Percentiles rank a stretch among this genome's conserved stretches.
Conservation (phyloP, 495 filamentous ascomycete genomes). For the Penicillium antarcticum region DNA sequence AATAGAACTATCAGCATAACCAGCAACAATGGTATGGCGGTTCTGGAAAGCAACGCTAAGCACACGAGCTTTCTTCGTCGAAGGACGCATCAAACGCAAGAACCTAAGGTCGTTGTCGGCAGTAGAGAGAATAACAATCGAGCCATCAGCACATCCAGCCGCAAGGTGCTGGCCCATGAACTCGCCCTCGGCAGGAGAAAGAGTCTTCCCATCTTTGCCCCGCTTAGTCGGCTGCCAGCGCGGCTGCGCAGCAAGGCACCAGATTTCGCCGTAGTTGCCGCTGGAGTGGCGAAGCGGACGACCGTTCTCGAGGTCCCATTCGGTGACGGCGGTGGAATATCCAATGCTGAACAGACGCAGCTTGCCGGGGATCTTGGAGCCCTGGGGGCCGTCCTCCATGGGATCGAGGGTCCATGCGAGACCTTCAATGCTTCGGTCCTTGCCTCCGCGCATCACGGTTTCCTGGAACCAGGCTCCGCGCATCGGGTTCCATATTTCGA, state of each 20-base stretch:
- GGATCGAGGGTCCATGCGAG: conserved; percentile 91
- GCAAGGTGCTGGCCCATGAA: conserved; percentile 68
- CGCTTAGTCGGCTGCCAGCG: conserved; percentile 40
- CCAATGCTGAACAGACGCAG: conserved; percentile 95
- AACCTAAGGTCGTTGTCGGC: conserved; percentile 75
- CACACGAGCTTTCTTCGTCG: conserved; percentile 78
- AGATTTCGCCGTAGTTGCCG: conserved; percentile 93
- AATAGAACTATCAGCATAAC: conserved; percentile 89
- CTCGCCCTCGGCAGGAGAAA: conserved; percentile 39
- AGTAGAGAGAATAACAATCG: conserved; percentile 80
- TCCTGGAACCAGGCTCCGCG: conserved; percentile 88
- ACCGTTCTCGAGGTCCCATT: conserved; percentile 86
- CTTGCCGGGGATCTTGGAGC: conserved; percentile 61
- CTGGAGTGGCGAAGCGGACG: conserved; percentile 74
- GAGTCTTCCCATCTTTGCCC: conserved; percentile 31
- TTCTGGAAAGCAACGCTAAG: conserved; percentile 88
- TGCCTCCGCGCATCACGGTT: conserved; percentile 76
- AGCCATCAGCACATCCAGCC: conserved; percentile 89
- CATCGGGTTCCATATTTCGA: conserved; percentile 96
- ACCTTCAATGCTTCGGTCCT: conserved; percentile 83
- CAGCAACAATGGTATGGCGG: conserved; percentile 76
- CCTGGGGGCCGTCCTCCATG: conserved; percentile 60
- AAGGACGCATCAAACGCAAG: conserved; percentile 64
- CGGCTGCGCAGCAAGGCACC: conserved; percentile 93
- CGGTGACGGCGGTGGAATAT: conserved; percentile 84